Percentiles rank a stretch among this genome's conserved stretches.
Evolutionary conservation across 192 early-diverging fungal species (phyloP).

Genomic region (Coemansia sp.): DNA sequence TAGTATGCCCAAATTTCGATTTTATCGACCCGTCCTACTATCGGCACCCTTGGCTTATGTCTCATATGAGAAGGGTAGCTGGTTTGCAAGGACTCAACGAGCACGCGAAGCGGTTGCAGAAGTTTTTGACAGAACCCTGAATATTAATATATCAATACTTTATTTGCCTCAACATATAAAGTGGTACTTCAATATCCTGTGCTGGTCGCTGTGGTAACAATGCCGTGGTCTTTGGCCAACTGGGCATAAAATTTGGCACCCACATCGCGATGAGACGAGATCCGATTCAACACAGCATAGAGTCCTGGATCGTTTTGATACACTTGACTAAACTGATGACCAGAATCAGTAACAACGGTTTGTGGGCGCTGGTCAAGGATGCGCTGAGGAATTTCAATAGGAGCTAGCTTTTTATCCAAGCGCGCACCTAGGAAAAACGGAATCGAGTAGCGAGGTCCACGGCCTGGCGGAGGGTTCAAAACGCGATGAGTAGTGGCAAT

Average conservation of each 20-base stretch:
- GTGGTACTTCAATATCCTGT: not conserved
- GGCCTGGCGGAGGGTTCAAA: conserved; percentile 52
- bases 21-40: not conserved
- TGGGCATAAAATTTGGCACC: conserved; percentile 21
- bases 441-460: conserved; percentile 58
- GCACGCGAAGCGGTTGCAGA: not conserved
- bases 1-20: not conserved
- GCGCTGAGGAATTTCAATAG: conserved; percentile 29
- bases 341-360: conserved; percentile 45
- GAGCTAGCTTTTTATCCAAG: conserved; percentile 39
- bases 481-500: conserved; percentile 64
- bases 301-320: conserved; percentile 13
- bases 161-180: not conserved
- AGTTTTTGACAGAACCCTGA: not conserved
- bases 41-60: not conserved
- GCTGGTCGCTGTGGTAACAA: not conserved
- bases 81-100: not conserved
- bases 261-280: conserved; percentile 42
- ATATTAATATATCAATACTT: not conserved
- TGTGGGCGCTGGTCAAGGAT: conserved; percentile 16
- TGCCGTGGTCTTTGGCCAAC: conserved; percentile 19
- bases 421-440: conserved; percentile 61
- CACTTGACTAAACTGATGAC: conserved; percentile 22
- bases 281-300: conserved; percentile 33
- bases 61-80: not conserved